Conservation (phyloP, 805 yeast genomes). For the Cyberlindnera xishuangbannaensis region DNA sequence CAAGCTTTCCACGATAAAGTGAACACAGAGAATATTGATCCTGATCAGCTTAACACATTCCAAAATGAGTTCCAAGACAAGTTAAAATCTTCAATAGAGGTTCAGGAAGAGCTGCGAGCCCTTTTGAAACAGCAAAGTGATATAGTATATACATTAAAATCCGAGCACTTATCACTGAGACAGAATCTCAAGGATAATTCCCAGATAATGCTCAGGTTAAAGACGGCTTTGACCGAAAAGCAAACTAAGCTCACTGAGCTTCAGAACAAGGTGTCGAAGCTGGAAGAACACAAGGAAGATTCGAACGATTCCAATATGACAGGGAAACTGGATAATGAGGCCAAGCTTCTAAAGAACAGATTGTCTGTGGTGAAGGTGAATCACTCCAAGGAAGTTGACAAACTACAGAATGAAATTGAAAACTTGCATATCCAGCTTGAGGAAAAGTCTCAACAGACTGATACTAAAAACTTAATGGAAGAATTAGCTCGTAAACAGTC, state of each 20-base stretch:
- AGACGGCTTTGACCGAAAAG: constrained; percentile 17
- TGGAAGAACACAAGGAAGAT: constrained; percentile 16
- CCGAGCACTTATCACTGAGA: constrained; percentile 12
- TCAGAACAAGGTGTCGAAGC: constrained; percentile 9
- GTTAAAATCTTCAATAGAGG: constrained; percentile 9
- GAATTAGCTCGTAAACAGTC: constrained; percentile 12
- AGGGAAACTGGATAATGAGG: constrained; percentile 12
- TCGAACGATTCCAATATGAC: constrained; percentile 2
- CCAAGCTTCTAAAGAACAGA: constrained; percentile 19
- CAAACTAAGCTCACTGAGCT: constrained; percentile 12
- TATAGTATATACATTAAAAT: constrained; percentile 11
- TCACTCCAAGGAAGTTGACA: constrained; percentile 21
- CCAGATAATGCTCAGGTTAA: constrained; percentile 8
- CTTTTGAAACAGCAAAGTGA: constrained; percentile 13
- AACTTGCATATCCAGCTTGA: constrained; percentile 7
- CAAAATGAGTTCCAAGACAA: constrained; percentile 6
- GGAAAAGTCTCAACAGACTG: neutral
- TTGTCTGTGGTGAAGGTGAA: constrained; percentile 18
- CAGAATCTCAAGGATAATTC: constrained; percentile 14
- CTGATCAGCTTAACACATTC: too few relatives aligned
- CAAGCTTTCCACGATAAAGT: too few relatives aligned
- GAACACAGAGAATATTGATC: too few relatives aligned
- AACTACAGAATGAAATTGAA: constrained; percentile 13
- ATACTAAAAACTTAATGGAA: constrained; percentile 8
- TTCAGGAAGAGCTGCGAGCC: constrained; percentile 15